Evolutionary conservation across 129 eudicot genomes (phyloP).

Genomic region (Pulicaria dysenterica): DNA sequence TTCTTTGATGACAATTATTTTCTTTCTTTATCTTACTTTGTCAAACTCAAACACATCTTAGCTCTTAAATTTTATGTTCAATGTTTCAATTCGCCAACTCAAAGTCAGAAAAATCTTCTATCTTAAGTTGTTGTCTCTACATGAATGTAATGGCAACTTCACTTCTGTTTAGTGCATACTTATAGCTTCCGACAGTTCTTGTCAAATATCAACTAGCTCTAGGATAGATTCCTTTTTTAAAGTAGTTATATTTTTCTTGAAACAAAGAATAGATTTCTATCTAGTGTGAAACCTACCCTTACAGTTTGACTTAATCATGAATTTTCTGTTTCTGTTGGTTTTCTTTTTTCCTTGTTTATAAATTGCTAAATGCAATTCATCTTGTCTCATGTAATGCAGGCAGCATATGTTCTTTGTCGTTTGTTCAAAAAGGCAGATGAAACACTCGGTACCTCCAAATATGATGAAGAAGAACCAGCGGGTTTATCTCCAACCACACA

Average conservation of each 20-base stretch:
- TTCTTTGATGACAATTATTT: too few relatives aligned
- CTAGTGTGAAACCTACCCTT: not conserved
- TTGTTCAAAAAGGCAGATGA: conserved; percentile 63
- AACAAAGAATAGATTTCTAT: not conserved
- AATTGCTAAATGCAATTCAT: not conserved
- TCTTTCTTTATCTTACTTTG: too few relatives aligned
- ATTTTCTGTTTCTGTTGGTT: not conserved
- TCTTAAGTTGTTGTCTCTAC: not conserved
- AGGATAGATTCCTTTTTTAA: too few relatives aligned
- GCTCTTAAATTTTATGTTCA: not conserved
- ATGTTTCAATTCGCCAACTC: not conserved
- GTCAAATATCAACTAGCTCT: not conserved
- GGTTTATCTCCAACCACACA: conserved; percentile 49
- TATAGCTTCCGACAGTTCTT: not conserved
- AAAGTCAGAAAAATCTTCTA: not conserved
- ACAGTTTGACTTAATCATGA: not conserved
- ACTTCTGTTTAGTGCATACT: not conserved
- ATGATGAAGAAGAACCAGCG: conserved; percentile 49
- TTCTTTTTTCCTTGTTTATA: not conserved
- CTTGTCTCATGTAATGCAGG: conserved; percentile 34
- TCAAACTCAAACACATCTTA: too few relatives aligned
- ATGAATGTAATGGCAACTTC: not conserved
- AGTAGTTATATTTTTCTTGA: not conserved
- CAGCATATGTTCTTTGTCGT: conserved; percentile 67
- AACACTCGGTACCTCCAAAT: conserved; percentile 35